Evolutionary conservation across 192 early-diverging fungal genomes (phyloP), one percentile per base, ranked within the genome.

Genomic region (Podila epigama): DNA sequence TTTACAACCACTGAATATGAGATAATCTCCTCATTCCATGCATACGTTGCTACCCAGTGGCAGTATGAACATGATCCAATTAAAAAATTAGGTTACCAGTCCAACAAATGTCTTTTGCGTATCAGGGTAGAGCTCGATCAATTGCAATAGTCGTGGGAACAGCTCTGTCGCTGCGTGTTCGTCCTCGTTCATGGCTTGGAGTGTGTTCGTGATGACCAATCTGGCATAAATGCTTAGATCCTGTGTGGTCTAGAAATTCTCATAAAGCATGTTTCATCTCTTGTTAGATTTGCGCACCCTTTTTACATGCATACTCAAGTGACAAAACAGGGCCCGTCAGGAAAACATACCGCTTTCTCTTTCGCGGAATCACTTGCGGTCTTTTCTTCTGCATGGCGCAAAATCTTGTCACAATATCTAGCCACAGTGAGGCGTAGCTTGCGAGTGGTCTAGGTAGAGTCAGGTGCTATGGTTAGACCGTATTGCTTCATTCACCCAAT

Each of bases 91-190:
- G 13, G 41, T 42, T 42, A 79, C 71, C 63, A 69, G 67, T 25
- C 81, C 22, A 63, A 78, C 70, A 78, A 82, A 85, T 10, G 32
- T 32, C 18, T 58, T 56, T 34, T 79, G 75, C 15, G 64, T 66
- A 4, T 63, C 61, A 13, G 83, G 69, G 57, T 85, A 84, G 41
- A 81, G 51, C 58, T 89, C 87, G 33, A 92, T 79, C 12, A 94
- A 51, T 59, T 94, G 89, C 34, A 94, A 79, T 37, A 94, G 61
- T 16, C 92, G 69, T 1, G 92, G 92, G 61, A 91, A 92, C 7
- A 87, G 69, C 22, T 94, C 87, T 12, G 83, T 79, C 2, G 88
- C 92, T 20, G 80, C 69, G n/a, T 36, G 42, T 15, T 81, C 80
- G 0, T 88, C 90, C 13, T 77, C 58, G 6, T 71, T 44, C 84